Conservation (phyloP, 345 rosid species). For the Aquilaria yunnanensis region DNA sequence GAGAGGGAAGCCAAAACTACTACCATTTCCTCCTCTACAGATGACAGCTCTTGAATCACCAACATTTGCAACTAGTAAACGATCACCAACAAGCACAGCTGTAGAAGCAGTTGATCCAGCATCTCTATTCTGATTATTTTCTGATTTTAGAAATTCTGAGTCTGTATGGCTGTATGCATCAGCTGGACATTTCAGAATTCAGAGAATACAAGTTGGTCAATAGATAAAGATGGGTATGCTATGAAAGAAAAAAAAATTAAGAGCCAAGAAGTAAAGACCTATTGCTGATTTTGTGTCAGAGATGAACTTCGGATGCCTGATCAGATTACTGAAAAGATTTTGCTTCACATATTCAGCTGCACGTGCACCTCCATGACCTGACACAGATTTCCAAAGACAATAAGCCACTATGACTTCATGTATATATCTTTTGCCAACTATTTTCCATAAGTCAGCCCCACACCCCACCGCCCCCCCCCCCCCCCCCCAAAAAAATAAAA, state of each 20-base stretch:
- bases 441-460: too few relatives aligned
- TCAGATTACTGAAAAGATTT: slow-evolving; percentile 89
- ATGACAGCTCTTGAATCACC: slow-evolving; percentile 99
- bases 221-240: slow-evolving; percentile 6
- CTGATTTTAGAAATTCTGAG: slow-evolving; percentile 85
- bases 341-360: slow-evolving; percentile 99
- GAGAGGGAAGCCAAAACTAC: slow-evolving; percentile 11
- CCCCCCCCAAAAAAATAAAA: too few relatives aligned
- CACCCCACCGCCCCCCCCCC: too few relatives aligned
- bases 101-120: slow-evolving; percentile 99
- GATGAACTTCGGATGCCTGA: slow-evolving; percentile 91
- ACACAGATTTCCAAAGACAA: slow-evolving; percentile 11
- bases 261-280: slow-evolving; percentile 37
- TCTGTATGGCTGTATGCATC: slow-evolving; percentile 95
- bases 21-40: slow-evolving; percentile 94
- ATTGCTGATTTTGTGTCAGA: slow-evolving; percentile 93
- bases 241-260: background rate
- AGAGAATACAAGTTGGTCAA: slow-evolving; percentile 14
- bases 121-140: slow-evolving; percentile 88
- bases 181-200: slow-evolving; percentile 40
- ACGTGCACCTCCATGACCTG: slow-evolving; percentile 99
- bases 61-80: slow-evolving; percentile 93
- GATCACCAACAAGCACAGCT: slow-evolving; percentile 88
- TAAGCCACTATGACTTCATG: too few relatives aligned
- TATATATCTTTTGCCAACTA: too few relatives aligned